Evolutionary conservation across 352 stramenopile genomes (phyloP), one percentile per base, ranked within the genome.

Genomic region (Phytophthora tubulina): DNA sequence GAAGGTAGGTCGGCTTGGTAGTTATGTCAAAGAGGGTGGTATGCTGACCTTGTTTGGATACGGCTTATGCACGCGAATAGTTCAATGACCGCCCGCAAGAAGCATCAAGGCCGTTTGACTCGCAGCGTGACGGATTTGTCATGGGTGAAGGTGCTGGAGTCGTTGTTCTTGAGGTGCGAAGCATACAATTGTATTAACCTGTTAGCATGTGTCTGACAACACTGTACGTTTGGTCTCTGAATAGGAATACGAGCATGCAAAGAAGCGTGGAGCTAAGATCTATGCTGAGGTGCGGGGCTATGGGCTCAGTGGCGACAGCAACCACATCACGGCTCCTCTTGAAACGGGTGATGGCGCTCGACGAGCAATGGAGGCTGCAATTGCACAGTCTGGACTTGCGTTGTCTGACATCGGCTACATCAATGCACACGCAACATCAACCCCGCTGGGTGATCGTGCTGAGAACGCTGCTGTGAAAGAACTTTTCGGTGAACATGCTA

Each of bases 381-480:
- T 99, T 36, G 66, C 75, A 35, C 83, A 97, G 68, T 90, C 93
- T 1, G 85, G 82, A 3, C 62, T 97, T 21, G 59, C 73, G 6
- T 36, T 85, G n/a, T 89, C 93, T 31, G 88, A 97, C 49, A 91
- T 99, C 27, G 96, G 97, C 32, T 99, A 99, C 74, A 94, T 99
- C 39, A 99, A 99, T 68, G 96, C 97, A 4, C 98, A 99, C 73
- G 97, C 97, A 4, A 99, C 98, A 7, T 99, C 94, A n/a, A 99
- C 98, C 1, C 97, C 97, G 0, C 88, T 98, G 14, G 98, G 98
- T 1, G 98, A 99, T 77, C 89, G 92, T 5, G 97, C 97, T 10
- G 98, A 99, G 72, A 95, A 95, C 49, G 68, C 81, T 3, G 96
- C 96, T 2, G 96, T 99, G 46, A 89, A 96, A 67, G 80, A 84